Evolutionary conservation across 176 grass and related monocot genomes (phyloP).

Genomic region (Saccharum spontaneum): DNA sequence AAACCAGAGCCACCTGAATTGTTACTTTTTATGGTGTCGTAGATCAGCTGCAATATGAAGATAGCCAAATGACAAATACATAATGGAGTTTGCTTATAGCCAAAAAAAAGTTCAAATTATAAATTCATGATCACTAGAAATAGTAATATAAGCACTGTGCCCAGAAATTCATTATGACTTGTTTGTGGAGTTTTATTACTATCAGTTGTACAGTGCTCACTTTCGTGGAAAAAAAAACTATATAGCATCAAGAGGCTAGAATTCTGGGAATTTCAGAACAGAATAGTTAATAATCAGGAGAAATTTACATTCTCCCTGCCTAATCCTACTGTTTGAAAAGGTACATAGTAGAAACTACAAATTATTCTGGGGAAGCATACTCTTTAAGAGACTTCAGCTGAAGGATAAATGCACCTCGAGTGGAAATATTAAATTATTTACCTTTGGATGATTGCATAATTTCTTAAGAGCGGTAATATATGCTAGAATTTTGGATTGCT

Average conservation of each 20-base stretch:
- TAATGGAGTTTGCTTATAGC: not conserved
- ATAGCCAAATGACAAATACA: constrained; percentile 22
- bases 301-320: not conserved
- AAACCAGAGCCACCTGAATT: constrained; percentile 77
- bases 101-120: not conserved
- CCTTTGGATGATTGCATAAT: constrained; percentile 99
- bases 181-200: not conserved
- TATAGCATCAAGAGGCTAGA: not conserved
- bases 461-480: constrained; percentile 99
- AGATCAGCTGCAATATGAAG: constrained; percentile 74
- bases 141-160: not conserved
- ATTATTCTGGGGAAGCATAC: constrained; percentile 14
- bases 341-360: not conserved
- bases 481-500: constrained; percentile 87
- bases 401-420: not conserved
- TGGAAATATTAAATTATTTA: constrained; percentile 43
- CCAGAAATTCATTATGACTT: constrained; percentile 5
- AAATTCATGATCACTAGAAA: constrained; percentile 1
- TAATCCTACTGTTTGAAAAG: constrained; percentile 25
- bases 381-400: not conserved
- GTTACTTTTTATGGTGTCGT: constrained; percentile 80
- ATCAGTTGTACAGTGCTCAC: constrained; percentile 4
- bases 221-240: constrained; percentile 11
- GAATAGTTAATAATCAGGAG: constrained; percentile 1
- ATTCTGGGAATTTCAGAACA: constrained; percentile 6